A percentile compares a stretch with the other conserved stretches of the same genome.
Conservation (phyloP, 1,139 yeast genomes). For the Kodamaea derodonti region DNA sequence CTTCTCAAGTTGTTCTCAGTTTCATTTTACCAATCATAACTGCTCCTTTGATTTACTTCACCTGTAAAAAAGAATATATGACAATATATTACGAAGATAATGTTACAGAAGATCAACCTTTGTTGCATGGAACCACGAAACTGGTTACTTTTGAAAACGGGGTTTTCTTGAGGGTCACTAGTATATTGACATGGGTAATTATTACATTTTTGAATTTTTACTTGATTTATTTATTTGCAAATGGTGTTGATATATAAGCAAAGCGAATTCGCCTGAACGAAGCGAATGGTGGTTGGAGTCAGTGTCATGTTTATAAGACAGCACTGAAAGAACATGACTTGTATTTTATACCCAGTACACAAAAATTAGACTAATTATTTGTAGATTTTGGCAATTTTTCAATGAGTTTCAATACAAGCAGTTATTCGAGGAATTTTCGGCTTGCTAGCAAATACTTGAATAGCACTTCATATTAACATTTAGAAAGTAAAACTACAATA, state of each 20-base stretch:
- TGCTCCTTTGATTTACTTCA: conserved; percentile 75
- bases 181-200: conserved; percentile 63
- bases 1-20: conserved; percentile 73
- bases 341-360: too few species aligned
- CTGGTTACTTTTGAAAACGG: conserved; percentile 61
- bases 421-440: too few species aligned
- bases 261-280: too few species aligned
- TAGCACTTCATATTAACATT: too few species aligned
- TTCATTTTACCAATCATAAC: conserved; percentile 69
- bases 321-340: too few species aligned
- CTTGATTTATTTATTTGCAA: conserved; percentile 61
- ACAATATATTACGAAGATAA: conserved; percentile 35
- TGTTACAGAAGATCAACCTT: conserved; percentile 9
- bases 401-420: too few species aligned
- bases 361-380: too few species aligned
- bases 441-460: too few species aligned
- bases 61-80: conserved; percentile 60
- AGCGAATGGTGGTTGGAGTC: too few species aligned
- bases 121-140: conserved; percentile 9
- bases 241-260: conserved; percentile 64
- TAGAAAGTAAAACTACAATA: too few species aligned
- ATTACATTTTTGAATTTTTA: conserved; percentile 74
- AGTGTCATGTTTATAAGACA: too few species aligned
- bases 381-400: too few species aligned
- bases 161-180: conserved; percentile 45